Evolutionary conservation across 345 rosid genomes (phyloP).

Genomic region (Clausena lansium): DNA sequence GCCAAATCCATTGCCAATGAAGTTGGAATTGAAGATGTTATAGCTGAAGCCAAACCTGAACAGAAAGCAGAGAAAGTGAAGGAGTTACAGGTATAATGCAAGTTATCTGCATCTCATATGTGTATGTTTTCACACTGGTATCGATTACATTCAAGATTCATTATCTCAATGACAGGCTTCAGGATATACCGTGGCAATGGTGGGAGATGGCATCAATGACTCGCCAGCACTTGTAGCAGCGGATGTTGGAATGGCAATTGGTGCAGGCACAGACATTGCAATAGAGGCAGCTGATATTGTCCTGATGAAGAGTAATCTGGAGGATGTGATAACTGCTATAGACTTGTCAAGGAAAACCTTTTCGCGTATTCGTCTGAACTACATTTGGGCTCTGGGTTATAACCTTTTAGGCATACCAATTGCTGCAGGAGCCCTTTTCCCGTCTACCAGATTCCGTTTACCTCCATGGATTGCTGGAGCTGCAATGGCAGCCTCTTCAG

Average conservation of each 20-base stretch:
- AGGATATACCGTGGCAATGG: slow-evolving; percentile 88
- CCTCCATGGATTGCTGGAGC: slow-evolving; percentile 99
- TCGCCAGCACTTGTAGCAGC: slow-evolving; percentile 94
- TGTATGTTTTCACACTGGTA: not conserved
- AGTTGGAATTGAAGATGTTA: slow-evolving; percentile 72
- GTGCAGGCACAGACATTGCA: slow-evolving; percentile 94
- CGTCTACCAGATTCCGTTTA: slow-evolving; percentile 58
- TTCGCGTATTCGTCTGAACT: slow-evolving; percentile 81
- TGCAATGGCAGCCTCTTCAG: slow-evolving; percentile 98
- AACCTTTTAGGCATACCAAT: slow-evolving; percentile 83
- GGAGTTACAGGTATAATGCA: slow-evolving; percentile 60
- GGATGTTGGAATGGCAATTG: slow-evolving; percentile 95
- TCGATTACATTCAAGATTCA: not conserved
- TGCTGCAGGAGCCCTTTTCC: slow-evolving; percentile 85
- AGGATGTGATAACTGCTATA: slow-evolving; percentile 93
- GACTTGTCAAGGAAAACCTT: slow-evolving; percentile 84
- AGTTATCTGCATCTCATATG: not conserved
- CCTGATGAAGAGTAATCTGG: slow-evolving; percentile 90
- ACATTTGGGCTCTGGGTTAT: slow-evolving; percentile 92
- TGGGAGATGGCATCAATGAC: slow-evolving; percentile 95
- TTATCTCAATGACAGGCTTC: slow-evolving; percentile 39
- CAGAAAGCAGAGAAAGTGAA: slow-evolving; percentile 89
- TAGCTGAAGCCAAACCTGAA: slow-evolving; percentile 91
- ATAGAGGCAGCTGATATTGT: slow-evolving; percentile 98
- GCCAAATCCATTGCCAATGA: slow-evolving; percentile 81